These are phyloP conservation scores for Penicillium crustosum DNA, from an alignment of 2,329 filamentous ascomycete genomes.

Conservation along the genomic window DNA sequence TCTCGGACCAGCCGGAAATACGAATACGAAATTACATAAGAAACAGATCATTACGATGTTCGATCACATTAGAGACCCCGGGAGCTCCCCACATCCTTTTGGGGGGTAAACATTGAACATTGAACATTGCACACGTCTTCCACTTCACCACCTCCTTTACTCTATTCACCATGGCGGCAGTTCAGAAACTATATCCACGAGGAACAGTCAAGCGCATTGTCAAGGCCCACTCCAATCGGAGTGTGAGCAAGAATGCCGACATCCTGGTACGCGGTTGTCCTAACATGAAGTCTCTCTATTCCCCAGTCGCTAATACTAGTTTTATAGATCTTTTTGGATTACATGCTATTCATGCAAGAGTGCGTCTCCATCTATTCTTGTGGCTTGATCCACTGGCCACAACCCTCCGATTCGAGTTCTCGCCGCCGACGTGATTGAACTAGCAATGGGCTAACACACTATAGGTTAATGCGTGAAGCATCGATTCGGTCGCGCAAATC, in stretches of 20 bases:
- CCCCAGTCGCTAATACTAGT: not conserved
- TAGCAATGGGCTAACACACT: not conserved
- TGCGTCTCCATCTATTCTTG: conserved; percentile 34
- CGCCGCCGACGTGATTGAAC: not conserved
- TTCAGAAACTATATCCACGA: conserved; percentile 78
- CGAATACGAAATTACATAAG: conserved; percentile 1
- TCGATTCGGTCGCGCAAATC: conserved; percentile 71
- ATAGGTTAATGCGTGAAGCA: conserved; percentile 75
- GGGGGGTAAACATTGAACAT: not conserved
- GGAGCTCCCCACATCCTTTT: conserved; percentile 1
- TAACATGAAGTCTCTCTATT: not conserved
- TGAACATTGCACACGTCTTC: not conserved
- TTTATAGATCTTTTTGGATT: conserved; percentile 75
- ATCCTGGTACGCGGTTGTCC: conserved; percentile 62
- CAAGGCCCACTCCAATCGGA: conserved; percentile 81
- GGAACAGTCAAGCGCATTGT: conserved; percentile 84
- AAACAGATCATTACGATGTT: conserved; percentile 1
- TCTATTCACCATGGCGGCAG: conserved; percentile 54
- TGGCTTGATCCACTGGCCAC: not conserved
- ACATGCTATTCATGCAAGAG: conserved; percentile 75
- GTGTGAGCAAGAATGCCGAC: conserved; percentile 80
- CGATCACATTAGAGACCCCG: not conserved
- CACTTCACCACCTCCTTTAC: not conserved
- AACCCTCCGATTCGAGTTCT: not conserved
- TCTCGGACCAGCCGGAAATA: not conserved